A percentile compares a stretch with the other conserved stretches of the same genome.
Evolutionary conservation across 192 early-diverging fungal species (phyloP).

Genomic region (Physocladia obscura): DNA sequence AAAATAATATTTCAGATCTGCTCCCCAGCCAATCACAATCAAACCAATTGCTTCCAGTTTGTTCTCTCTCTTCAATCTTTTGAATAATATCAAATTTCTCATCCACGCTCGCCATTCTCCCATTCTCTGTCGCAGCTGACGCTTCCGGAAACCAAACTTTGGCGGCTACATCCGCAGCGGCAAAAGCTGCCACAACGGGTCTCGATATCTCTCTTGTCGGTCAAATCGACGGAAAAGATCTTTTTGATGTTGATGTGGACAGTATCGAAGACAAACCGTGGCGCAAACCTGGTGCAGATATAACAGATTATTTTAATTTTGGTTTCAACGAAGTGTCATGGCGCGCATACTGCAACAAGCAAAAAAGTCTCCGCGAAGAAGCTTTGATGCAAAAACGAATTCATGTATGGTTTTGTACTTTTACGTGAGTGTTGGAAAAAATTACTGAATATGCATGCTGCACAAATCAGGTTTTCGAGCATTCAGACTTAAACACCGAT

Average conservation of each 20-base stretch:
- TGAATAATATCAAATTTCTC: neutral
- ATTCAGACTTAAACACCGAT: slow-evolving; percentile 2
- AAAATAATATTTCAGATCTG: neutral
- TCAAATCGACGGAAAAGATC: slow-evolving; percentile 72
- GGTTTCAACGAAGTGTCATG: slow-evolving; percentile 97
- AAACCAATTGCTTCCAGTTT: neutral
- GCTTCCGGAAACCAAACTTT: neutral
- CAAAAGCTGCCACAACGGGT: slow-evolving; percentile 14
- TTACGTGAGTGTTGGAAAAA: too few relatives aligned
- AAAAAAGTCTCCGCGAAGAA: slow-evolving; percentile 82
- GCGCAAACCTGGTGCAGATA: slow-evolving; percentile 83
- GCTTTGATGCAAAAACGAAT: slow-evolving; percentile 56
- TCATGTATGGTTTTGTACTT: slow-evolving; percentile 7
- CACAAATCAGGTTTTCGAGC: slow-evolving; percentile 17
- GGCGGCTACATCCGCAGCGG: slow-evolving; percentile 28
- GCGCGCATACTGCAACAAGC: slow-evolving; percentile 91
- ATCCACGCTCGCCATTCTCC: neutral
- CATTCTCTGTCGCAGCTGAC: neutral
- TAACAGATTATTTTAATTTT: slow-evolving; percentile 99
- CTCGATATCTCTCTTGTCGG: slow-evolving; percentile 74
- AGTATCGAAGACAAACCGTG: slow-evolving; percentile 95
- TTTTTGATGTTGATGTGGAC: slow-evolving; percentile 91
- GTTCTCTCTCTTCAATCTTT: neutral
- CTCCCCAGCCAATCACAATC: slow-evolving; percentile 3
- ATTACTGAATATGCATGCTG: too few relatives aligned